Percentiles rank a stretch among this genome's conserved stretches.
These are phyloP conservation scores for Escovopsis weberi DNA, from an alignment of 2,329 filamentous ascomycete genomes.

Conservation along the genomic window DNA sequence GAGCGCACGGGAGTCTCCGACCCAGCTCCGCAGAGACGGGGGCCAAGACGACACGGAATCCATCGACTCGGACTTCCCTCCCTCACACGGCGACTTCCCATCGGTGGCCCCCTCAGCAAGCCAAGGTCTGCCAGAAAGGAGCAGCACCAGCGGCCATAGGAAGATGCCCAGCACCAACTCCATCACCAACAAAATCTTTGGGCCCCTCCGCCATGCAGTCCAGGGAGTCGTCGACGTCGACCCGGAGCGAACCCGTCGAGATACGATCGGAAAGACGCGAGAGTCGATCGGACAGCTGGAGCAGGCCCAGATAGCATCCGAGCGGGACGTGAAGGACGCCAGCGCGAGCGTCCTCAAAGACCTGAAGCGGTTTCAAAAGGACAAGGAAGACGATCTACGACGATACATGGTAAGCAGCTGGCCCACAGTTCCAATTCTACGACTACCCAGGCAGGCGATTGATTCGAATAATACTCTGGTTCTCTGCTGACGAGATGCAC, in stretches of 20 bases:
- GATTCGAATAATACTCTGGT: too few species aligned
- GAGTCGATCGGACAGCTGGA: slow-evolving; percentile 79
- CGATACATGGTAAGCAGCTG: slow-evolving; percentile 76
- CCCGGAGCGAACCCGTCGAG: slow-evolving; percentile 78
- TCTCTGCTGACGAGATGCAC: slow-evolving; percentile 1
- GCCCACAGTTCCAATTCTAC: background rate
- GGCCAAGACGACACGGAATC: slow-evolving; percentile 68
- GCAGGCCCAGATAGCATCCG: slow-evolving; percentile 76
- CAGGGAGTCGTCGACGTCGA: slow-evolving; percentile 95
- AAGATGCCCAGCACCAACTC: slow-evolving; percentile 79
- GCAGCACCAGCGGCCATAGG: slow-evolving; percentile 43
- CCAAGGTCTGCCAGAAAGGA: slow-evolving; percentile 51
- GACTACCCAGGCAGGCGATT: background rate
- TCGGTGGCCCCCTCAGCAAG: slow-evolving; percentile 56
- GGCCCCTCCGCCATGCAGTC: slow-evolving; percentile 85
- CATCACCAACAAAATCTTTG: slow-evolving; percentile 87
- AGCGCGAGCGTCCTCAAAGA: slow-evolving; percentile 80
- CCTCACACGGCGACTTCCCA: slow-evolving; percentile 59
- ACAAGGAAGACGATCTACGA: slow-evolving; percentile 89
- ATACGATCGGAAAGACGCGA: slow-evolving; percentile 89
- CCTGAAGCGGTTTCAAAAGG: slow-evolving; percentile 78
- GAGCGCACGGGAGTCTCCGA: slow-evolving; percentile 35
- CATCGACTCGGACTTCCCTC: slow-evolving; percentile 91
- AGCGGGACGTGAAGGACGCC: slow-evolving; percentile 85
- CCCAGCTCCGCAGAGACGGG: slow-evolving; percentile 38